Evolutionary conservation across 164 flowering plant genomes (phyloP).

Genomic region (Vitis amurensis): DNA sequence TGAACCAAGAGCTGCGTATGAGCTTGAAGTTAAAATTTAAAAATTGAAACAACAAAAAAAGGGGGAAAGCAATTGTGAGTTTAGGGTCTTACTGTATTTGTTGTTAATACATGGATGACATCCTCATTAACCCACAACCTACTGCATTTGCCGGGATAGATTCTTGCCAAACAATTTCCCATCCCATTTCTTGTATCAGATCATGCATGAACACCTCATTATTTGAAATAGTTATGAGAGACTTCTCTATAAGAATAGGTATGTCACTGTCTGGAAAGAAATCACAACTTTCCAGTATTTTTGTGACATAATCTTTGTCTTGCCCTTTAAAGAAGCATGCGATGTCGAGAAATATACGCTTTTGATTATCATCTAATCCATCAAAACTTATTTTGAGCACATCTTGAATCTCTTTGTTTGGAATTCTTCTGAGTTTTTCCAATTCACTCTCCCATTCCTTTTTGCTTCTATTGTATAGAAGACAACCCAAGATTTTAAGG

Average conservation of each 20-base stretch:
- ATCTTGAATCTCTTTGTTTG: neutral
- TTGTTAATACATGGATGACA: constrained; percentile 3
- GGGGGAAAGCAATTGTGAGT: no score
- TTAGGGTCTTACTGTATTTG: constrained; percentile 12
- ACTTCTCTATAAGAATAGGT: constrained; percentile 18
- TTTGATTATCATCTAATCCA: constrained; percentile 6
- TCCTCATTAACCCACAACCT: constrained; percentile 27
- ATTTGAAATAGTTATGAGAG: constrained; percentile 7
- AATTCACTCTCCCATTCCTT: neutral
- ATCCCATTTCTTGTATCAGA: constrained; percentile 20
- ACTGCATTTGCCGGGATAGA: constrained; percentile 21
- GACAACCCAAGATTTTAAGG: constrained; percentile 20
- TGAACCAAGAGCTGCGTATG: neutral
- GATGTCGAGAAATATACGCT: constrained; percentile 21
- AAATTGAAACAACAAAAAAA: no score
- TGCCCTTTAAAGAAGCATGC: constrained; percentile 19
- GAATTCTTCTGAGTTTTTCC: neutral
- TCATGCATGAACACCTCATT: constrained; percentile 26
- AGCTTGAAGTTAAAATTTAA: no score
- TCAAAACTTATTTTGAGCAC: constrained; percentile 18
- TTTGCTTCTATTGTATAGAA: neutral
- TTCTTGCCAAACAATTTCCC: constrained; percentile 21
- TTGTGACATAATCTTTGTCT: neutral
- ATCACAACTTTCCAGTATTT: constrained; percentile 12
- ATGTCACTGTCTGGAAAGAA: constrained; percentile 13